Evolutionary conservation across 2,329 filamentous ascomycete species (phyloP), one percentile per base, ranked within the genome.

Genomic region (Xylariaceae sp.): DNA sequence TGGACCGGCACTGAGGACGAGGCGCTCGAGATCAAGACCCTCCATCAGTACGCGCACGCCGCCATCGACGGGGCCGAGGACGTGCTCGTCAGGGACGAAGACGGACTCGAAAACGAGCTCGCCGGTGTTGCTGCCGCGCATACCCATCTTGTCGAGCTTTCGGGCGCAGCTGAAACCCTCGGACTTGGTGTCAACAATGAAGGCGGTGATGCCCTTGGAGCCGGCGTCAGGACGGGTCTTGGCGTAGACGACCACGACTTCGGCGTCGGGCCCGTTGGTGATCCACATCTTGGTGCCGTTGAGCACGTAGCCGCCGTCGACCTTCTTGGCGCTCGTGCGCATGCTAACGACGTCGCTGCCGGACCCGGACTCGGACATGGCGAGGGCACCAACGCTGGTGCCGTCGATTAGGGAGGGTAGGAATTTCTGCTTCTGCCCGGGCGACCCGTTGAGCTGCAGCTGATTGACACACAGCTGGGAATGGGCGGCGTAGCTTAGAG

Each of bases 251-350:
- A 98, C 82, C 44, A 97, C 83, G 34, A 86, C 76, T 66, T 95
- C 80, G n/a, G 93, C 93, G 64, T 97, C 91, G 1, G 92, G 92
- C 4, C 92, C 88, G 68, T 98, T 98, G 51, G 92, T 98, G 64
- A 98, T 98, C 92, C 92, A 98, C 92, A 97, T 96, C 76, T 98
- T 96, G 49, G 85, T 88, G 23, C 91, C 92, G 61, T 91, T 89
- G 44, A 98, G 73, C 17, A 91, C 52, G 66, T 86, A 96, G 22
- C 92, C 92, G 27, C 90, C 91, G 58, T 93, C 86, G 10, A 88
- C 86, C 53, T 80, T 75, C 64, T 81, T 86, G 0, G 91, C 92
- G 3, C 80, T 85, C 36, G 85, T 94, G 65, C 91, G 88, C 92
- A 97, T 97, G 67, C 86, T 88, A 22, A 98, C 91, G 3, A 98